phyloP scores from a whole-genome alignment of 495 filamentous ascomycete genomes.

The Annulohypoxylon stygium region DNA sequence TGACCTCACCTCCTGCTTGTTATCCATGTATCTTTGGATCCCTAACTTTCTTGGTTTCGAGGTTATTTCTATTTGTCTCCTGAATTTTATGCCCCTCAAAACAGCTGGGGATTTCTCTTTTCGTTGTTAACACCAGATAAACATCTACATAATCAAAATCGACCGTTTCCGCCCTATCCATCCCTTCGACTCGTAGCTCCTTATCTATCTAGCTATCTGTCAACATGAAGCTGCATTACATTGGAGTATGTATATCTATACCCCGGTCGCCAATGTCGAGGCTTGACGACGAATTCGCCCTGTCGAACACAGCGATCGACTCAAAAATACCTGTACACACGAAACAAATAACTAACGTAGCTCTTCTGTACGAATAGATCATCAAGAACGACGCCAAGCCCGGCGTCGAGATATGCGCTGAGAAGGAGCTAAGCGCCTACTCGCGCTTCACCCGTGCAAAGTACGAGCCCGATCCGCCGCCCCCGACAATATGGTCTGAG shows the following conservation, averaged over 20 bases:
- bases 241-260: slow-evolving; percentile 73
- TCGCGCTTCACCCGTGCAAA: slow-evolving; percentile 81
- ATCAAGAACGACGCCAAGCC: slow-evolving; percentile 84
- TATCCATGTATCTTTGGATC: slow-evolving; percentile 18
- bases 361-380: slow-evolving; percentile 65
- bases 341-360: slow-evolving; percentile 22
- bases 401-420: slow-evolving; percentile 82
- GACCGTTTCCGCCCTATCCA: slow-evolving; percentile 2
- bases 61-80: neutral
- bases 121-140: slow-evolving; percentile 10
- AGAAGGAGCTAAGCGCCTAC: slow-evolving; percentile 83
- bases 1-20: slow-evolving; percentile 34
- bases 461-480: slow-evolving; percentile 57
- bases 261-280: slow-evolving; percentile 14
- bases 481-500: neutral
- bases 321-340: neutral
- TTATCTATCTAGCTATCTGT: slow-evolving; percentile 49
- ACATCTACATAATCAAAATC: slow-evolving; percentile 15
- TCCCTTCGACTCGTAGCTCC: slow-evolving; percentile 4
- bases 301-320: neutral
- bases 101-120: slow-evolving; percentile 4
- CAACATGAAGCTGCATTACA: slow-evolving; percentile 94
- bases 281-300: slow-evolving; percentile 30
- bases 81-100: slow-evolving; percentile 1
- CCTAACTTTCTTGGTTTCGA: slow-evolving; percentile 26